Conservation (phyloP, 1,139 yeast species). For the Casaregolazyma suthepensis region DNA sequence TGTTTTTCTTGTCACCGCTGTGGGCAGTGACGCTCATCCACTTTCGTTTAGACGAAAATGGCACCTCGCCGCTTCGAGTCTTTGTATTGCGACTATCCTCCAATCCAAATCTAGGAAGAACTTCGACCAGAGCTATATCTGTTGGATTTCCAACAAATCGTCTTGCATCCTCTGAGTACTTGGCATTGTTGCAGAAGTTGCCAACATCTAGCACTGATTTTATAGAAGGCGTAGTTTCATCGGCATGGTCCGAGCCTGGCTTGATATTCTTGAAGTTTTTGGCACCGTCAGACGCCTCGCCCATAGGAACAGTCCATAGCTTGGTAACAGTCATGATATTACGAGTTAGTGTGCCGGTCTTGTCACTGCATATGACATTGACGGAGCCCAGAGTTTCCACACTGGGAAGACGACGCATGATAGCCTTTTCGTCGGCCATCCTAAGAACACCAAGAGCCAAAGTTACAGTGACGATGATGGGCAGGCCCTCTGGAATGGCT, state of each 20-base stretch:
- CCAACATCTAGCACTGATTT: conserved; percentile 54
- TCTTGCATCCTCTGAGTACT: conserved; percentile 55
- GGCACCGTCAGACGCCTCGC: conserved; percentile 33
- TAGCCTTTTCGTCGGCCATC: conserved; percentile 91
- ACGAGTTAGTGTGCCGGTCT: conserved; percentile 91
- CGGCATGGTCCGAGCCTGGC: conserved; percentile 8
- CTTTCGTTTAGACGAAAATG: conserved; percentile 79
- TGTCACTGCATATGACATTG: conserved; percentile 90
- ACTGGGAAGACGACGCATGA: conserved; percentile 85
- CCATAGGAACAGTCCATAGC: conserved; percentile 73
- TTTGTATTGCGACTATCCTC: conserved; percentile 60
- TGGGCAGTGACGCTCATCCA: conserved; percentile 80
- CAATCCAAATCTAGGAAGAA: conserved; percentile 61
- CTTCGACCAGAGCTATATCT: conserved; percentile 82
- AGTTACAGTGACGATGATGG: conserved; percentile 94
- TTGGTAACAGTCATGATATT: conserved; percentile 91
- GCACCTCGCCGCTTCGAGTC: conserved; percentile 62
- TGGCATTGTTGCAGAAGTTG: conserved; percentile 73
- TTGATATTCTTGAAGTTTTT: conserved; percentile 15
- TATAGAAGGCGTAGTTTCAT: conserved; percentile 19
- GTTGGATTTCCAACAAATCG: conserved; percentile 87
- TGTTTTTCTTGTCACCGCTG: conserved; percentile 48
- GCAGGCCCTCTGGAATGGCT: conserved; percentile 96
- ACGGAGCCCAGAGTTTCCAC: conserved; percentile 96
- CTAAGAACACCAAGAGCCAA: conserved; percentile 89